Conservation (phyloP, 257 asterid genomes). For the Cruciata laevipes region DNA sequence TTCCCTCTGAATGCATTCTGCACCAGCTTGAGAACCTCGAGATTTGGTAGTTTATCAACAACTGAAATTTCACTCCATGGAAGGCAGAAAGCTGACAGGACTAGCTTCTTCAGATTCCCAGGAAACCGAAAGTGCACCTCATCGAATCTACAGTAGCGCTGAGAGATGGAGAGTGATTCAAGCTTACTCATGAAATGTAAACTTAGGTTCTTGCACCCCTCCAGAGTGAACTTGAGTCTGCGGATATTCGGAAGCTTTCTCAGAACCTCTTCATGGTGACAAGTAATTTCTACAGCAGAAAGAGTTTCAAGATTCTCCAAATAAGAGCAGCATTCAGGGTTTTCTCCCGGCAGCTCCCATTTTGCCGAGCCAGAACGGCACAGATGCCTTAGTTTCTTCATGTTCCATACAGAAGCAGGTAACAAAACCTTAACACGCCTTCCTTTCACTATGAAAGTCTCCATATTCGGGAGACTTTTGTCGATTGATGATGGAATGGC, state of each 20-base stretch:
- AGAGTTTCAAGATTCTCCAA: not conserved
- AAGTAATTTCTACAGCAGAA: not conserved
- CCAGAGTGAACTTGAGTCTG: not conserved
- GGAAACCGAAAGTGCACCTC: not conserved
- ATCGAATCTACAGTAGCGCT: not conserved
- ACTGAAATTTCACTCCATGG: slow-evolving; percentile 5
- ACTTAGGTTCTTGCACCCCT: not conserved
- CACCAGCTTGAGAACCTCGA: slow-evolving; percentile 5
- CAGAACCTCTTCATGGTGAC: not conserved
- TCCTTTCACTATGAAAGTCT: not conserved
- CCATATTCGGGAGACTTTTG: not conserved
- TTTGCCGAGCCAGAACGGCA: not conserved
- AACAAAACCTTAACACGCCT: not conserved
- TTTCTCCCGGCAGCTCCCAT: not conserved
- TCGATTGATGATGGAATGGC: slow-evolving; percentile 5
- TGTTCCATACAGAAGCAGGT: not conserved
- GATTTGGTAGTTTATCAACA: not conserved
- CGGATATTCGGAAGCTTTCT: slow-evolving; percentile 1
- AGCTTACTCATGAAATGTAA: not conserved
- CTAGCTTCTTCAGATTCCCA: not conserved
- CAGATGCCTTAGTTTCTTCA: slow-evolving; percentile 3
- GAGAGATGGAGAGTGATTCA: not conserved
- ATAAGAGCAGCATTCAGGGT: not conserved
- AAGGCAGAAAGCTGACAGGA: not conserved
- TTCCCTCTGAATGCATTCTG: not conserved